Percentiles rank a stretch among this genome's conserved stretches.
phyloP scores from a whole-genome alignment of 2,329 filamentous ascomycete species.

The Coniochaeta prunicola region DNA sequence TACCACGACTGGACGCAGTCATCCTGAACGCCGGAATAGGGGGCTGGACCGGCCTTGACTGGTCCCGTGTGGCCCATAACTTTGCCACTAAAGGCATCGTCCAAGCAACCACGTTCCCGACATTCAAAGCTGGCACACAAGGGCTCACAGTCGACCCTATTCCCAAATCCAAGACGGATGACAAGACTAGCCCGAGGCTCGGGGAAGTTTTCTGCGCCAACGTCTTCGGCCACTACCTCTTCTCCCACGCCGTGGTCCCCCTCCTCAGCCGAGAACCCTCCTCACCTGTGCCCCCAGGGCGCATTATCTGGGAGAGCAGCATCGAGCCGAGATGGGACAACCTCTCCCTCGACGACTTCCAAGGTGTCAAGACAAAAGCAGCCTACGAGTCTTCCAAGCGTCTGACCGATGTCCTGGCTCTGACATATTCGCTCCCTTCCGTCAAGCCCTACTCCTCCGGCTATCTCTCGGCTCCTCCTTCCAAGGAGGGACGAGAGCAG shows the following conservation, averaged over 20 bases:
- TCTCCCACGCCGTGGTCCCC: conserved; percentile 72
- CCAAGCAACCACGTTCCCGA: conserved; percentile 67
- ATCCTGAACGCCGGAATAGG: conserved; percentile 86
- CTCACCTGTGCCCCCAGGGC: conserved; percentile 38
- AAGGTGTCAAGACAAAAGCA: conserved; percentile 53
- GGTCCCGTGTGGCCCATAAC: conserved; percentile 46
- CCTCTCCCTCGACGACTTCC: conserved; percentile 65
- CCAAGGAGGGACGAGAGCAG: conserved; percentile 14
- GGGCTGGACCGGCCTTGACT: conserved; percentile 76
- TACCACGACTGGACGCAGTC: conserved; percentile 70
- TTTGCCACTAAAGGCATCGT: conserved; percentile 53
- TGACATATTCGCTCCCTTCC: conserved; percentile 64
- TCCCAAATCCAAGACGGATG: conserved; percentile 40
- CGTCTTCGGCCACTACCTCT: conserved; percentile 89
- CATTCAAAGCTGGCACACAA: conserved; percentile 59
- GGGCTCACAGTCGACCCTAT: conserved; percentile 33
- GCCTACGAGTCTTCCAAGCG: conserved; percentile 87
- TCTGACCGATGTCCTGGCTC: conserved; percentile 73
- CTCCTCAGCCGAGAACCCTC: conserved; percentile 50
- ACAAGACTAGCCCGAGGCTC: conserved; percentile 47
- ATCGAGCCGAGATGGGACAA: conserved; percentile 54
- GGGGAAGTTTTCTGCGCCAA: conserved; percentile 87
- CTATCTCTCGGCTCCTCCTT: conserved; percentile 40
- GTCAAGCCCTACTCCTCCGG: conserved; percentile 46
- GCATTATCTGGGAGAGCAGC: conserved; percentile 83